Evolutionary conservation across 2,329 filamentous ascomycete genomes (phyloP), one percentile per base, ranked within the genome.

Genomic region (Paracorniculantispora psalliotae): DNA sequence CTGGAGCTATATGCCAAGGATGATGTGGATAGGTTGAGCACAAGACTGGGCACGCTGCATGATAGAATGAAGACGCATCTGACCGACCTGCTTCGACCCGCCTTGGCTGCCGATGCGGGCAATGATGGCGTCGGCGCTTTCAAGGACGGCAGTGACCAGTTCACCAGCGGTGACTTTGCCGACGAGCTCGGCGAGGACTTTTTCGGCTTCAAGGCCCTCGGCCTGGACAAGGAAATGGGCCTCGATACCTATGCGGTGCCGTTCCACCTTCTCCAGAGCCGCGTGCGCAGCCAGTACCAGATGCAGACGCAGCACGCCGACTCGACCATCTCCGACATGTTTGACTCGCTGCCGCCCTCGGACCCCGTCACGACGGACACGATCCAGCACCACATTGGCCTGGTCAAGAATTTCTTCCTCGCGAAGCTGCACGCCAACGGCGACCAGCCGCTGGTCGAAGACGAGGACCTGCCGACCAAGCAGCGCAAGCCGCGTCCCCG

Each of bases 101-200:
- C 93, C 28, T 82, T 99, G 55, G 83, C 86, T 52, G 67, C 71
- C 43, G 90, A 96, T 67, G 86, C 83, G 47, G 89, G 89, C 37
- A 83, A 85, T 33, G 94, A 97, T 69, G 94, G 92, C 37, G 92
- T 88, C 4, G 90, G 89, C 59, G 90, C 92, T 7, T 99, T 99
- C 80, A 91, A 96, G 63, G 94, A 99, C 67, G 93, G 92, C 64
- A 96, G 92, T 72, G 94, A 99, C 64, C 94, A 97, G 70, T 99
- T 97, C 66, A 87, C 97, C 50, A 91, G 90, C 48, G 94, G 94
- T 62, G 94, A 99, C 73, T 99, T 99, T 71, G 94, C 94, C 0
- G 94, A 97, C 71, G 94, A 99, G 66, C 89, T 99, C 13, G 93
- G 92, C 62, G 94, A 99, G 77, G 94, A 99, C 75, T 99, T 97